Percentiles rank a stretch among this genome's conserved stretches.
phyloP scores from a whole-genome alignment of 345 rosid species.

The Syzygium oleosum region DNA sequence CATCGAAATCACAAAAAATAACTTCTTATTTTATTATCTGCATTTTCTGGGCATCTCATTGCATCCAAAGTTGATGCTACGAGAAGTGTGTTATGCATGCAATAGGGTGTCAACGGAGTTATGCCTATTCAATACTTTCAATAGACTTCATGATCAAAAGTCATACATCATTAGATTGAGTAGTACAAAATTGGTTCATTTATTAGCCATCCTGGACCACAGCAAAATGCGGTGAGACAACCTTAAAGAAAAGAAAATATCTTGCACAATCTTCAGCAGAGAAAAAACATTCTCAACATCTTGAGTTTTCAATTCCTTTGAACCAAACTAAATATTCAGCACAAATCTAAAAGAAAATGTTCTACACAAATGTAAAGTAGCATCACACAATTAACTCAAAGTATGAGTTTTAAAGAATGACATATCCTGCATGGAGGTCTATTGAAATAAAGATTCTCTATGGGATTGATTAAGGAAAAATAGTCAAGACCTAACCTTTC shows the following conservation, averaged over 20 bases:
- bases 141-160: neutral
- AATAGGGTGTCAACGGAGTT: neutral
- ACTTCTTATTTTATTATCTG: neutral
- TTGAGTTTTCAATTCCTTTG: neutral
- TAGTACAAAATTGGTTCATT: neutral
- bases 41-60: neutral
- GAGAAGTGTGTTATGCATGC: neutral
- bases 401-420: neutral
- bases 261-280: neutral
- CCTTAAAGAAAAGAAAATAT: neutral
- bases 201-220: neutral
- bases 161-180: neutral
- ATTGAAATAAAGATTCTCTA: neutral
- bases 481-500: constrained; percentile 31
- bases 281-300: neutral
- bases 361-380: neutral
- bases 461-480: neutral
- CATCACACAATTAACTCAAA: neutral
- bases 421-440: neutral
- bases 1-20: neutral
- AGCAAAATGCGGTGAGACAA: neutral
- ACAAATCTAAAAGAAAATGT: neutral
- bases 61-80: neutral
- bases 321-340: neutral
- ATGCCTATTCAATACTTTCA: neutral